These are phyloP conservation scores for Kuraishia hungarica DNA, from an alignment of 805 yeast genomes.

Conservation along the genomic window DNA sequence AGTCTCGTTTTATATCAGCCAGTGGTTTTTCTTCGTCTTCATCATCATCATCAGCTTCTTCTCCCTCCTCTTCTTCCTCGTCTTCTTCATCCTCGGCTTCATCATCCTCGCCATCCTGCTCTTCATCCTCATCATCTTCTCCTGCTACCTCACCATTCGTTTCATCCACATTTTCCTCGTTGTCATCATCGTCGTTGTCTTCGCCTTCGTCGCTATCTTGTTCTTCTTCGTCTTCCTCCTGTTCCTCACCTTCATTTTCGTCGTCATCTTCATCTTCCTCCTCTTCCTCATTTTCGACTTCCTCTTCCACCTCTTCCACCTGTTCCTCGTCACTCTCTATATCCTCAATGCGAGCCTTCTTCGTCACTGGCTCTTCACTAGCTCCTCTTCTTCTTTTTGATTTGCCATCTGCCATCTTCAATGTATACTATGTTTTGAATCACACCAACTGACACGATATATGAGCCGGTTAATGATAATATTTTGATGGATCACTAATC, in stretches of 20 bases:
- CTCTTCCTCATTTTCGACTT: slow-evolving; percentile 4
- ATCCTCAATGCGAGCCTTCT: slow-evolving; percentile 10
- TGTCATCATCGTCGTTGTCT: not conserved
- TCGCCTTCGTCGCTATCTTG: not conserved
- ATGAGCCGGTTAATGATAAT: too few relatives aligned
- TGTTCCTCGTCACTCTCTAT: slow-evolving; percentile 8
- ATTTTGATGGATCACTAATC: too few relatives aligned
- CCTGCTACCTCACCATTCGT: slow-evolving; percentile 9
- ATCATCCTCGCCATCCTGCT: slow-evolving; percentile 11
- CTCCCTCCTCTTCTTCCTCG: slow-evolving; percentile 16
- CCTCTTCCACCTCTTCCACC: slow-evolving; percentile 6
- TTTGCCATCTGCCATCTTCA: slow-evolving; percentile 9
- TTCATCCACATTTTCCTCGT: not conserved
- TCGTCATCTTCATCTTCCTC: slow-evolving; percentile 9
- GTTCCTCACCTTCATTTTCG: slow-evolving; percentile 1
- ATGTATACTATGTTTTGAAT: too few relatives aligned
- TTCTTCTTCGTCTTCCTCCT: slow-evolving; percentile 7
- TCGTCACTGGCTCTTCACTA: slow-evolving; percentile 2
- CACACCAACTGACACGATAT: too few relatives aligned
- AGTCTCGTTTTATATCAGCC: slow-evolving; percentile 12
- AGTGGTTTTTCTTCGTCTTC: slow-evolving; percentile 17
- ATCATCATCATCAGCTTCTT: slow-evolving; percentile 9
- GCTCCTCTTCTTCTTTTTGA: slow-evolving; percentile 15
- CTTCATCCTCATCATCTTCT: slow-evolving; percentile 16
- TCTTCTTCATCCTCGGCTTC: slow-evolving; percentile 12